Evolutionary conservation across 2,329 filamentous ascomycete species (phyloP).

Genomic region (Sporothrix luriei): DNA sequence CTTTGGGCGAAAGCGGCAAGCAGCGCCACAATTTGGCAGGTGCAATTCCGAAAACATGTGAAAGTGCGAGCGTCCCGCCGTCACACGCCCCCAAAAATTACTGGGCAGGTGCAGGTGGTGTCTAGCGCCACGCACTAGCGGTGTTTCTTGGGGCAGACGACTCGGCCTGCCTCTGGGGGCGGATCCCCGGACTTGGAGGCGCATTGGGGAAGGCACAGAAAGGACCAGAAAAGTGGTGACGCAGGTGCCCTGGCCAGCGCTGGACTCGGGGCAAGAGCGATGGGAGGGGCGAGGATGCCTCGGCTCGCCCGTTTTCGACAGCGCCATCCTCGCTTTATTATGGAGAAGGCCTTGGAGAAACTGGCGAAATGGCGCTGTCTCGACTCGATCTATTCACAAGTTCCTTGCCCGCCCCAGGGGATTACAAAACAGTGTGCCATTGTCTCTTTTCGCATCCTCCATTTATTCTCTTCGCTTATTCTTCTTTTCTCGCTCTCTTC

Average conservation of each 20-base stretch:
- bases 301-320: conserved; percentile 23
- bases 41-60: conserved; percentile 23
- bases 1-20: not conserved
- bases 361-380: conserved; percentile 4
- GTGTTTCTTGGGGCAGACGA: not conserved
- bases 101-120: conserved; percentile 11
- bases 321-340: conserved; percentile 21
- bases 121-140: conserved; percentile 28
- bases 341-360: conserved; percentile 22
- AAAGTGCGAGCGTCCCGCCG: not conserved
- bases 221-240: conserved; percentile 19
- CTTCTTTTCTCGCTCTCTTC: not conserved
- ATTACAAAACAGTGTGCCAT: conserved; percentile 25
- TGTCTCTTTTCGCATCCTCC: conserved; percentile 5
- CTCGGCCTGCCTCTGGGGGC: conserved; percentile 22
- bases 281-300: conserved; percentile 29
- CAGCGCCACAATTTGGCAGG: conserved; percentile 1
- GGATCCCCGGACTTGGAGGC: conserved; percentile 29
- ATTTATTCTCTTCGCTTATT: not conserved
- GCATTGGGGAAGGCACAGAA: conserved; percentile 18
- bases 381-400: conserved; percentile 13
- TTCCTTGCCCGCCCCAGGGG: not conserved
- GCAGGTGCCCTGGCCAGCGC: conserved; percentile 25
- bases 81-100: not conserved
- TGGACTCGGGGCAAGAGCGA: conserved; percentile 15